Conservation (phyloP, 225 moss, liverwort and hornwort species). For the Pseudisothecium myosuroides region DNA sequence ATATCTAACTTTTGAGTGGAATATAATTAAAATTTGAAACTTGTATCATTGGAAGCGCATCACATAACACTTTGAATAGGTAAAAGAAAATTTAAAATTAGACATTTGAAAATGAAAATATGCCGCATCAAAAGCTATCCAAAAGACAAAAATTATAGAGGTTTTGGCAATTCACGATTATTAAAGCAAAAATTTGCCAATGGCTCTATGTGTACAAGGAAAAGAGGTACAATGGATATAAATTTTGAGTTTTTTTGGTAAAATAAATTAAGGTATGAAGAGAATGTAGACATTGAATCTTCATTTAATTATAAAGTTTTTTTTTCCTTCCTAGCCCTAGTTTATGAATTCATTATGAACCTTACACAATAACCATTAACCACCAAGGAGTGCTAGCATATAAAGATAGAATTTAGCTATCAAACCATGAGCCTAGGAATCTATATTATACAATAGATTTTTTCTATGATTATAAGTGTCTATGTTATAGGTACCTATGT, state of each 20-base stretch:
- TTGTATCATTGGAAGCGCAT: rapidly evolving
- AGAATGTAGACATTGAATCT: not conserved
- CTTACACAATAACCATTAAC: not conserved
- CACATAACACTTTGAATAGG: rapidly evolving
- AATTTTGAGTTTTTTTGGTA: not conserved
- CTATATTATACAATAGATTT: too few relatives aligned
- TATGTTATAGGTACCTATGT: too few relatives aligned
- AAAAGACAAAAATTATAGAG: not conserved
- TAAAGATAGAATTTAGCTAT: too few relatives aligned
- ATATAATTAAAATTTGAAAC: not conserved
- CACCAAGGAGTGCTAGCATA: too few relatives aligned
- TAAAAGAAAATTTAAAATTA: not conserved
- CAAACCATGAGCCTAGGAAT: too few relatives aligned
- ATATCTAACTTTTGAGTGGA: not conserved
- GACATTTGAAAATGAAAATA: not conserved
- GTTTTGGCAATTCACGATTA: not conserved
- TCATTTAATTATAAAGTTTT: not conserved
- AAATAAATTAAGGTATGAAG: not conserved
- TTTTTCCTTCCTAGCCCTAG: rapidly evolving
- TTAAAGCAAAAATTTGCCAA: not conserved
- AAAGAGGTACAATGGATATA: rapidly evolving
- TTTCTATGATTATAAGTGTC: too few relatives aligned
- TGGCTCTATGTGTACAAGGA: rapidly evolving
- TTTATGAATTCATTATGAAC: too few relatives aligned
- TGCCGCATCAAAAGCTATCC: rapidly evolving